Conservation (phyloP, 2,329 filamentous ascomycete genomes). For the Fusarium sulawesiense region DNA sequence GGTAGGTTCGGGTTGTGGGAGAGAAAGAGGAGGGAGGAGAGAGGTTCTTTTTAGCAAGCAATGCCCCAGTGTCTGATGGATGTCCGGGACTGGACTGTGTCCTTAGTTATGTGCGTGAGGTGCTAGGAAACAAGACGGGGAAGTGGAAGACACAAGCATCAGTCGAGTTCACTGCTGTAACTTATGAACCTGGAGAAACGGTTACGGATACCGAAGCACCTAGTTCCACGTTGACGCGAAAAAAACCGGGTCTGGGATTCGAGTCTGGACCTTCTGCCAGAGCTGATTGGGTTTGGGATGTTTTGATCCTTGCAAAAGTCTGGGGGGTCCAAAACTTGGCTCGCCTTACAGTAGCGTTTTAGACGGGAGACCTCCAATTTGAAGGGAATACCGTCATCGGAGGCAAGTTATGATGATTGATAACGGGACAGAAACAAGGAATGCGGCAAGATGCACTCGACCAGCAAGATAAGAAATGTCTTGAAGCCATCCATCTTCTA, state of each 20-base stretch:
- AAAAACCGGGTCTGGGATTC: constrained; percentile 33
- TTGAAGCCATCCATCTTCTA: not conserved
- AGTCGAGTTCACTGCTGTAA: constrained; percentile 2
- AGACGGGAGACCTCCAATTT: not conserved
- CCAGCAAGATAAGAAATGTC: not conserved
- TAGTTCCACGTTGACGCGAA: constrained; percentile 40
- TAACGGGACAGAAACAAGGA: constrained; percentile 28
- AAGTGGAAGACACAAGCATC: constrained; percentile 5
- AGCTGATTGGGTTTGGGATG: constrained; percentile 32
- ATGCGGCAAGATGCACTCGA: not conserved
- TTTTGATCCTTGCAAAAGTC: constrained; percentile 34
- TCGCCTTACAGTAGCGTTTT: constrained; percentile 27
- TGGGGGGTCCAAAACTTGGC: constrained; percentile 32
- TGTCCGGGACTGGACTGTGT: constrained; percentile 2
- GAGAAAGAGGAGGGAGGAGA: constrained; percentile 9
- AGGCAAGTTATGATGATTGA: constrained; percentile 30
- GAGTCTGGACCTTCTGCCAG: constrained; percentile 19
- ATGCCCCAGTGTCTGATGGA: constrained; percentile 1
- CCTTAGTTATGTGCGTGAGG: constrained; percentile 19
- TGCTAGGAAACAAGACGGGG: constrained; percentile 19
- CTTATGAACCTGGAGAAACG: constrained; percentile 35
- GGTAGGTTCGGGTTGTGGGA: constrained; percentile 30
- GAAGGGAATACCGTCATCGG: constrained; percentile 26
- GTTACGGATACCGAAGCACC: constrained; percentile 35
- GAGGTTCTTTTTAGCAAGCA: constrained; percentile 9